A percentile compares a stretch with the other conserved stretches of the same genome.
Conservation (phyloP, 495 filamentous ascomycete genomes). For the Astrothelium subdiscretum region DNA sequence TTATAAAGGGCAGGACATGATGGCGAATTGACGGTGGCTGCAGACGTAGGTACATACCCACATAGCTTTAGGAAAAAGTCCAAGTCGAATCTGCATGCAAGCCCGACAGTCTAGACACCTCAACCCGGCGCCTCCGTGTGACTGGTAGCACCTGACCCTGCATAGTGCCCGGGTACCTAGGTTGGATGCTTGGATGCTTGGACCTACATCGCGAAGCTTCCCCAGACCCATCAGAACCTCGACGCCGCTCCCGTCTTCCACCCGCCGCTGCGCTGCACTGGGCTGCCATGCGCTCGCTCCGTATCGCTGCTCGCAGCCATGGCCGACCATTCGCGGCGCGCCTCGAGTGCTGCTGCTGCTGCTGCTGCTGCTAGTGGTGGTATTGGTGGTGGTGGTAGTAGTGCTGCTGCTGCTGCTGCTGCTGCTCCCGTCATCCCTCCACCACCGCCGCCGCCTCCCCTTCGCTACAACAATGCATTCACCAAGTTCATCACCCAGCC, state of each 20-base stretch:
- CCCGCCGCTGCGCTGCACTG: background rate
- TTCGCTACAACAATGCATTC: slow-evolving; percentile 34
- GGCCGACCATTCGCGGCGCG: background rate
- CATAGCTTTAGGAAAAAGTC: background rate
- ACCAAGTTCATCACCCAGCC: slow-evolving; percentile 45
- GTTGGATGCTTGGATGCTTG: too few relatives aligned
- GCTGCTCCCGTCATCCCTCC: slow-evolving; percentile 29
- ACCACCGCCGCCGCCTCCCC: slow-evolving; percentile 22
- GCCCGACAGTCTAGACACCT: background rate
- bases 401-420: slow-evolving; percentile 28
- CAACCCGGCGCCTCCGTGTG: background rate
- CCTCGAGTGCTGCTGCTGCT: too few relatives aligned
- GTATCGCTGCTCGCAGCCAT: background rate
- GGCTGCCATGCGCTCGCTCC: background rate
- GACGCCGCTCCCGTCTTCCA: too few relatives aligned
- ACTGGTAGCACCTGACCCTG: slow-evolving; percentile 1
- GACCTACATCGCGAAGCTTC: too few relatives aligned
- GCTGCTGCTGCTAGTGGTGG: too few relatives aligned
- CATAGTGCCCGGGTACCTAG: too few relatives aligned
- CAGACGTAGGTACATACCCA: background rate
- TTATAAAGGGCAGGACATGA: background rate
- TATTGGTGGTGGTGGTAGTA: too few relatives aligned
- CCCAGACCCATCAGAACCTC: background rate
- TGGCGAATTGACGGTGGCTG: background rate
- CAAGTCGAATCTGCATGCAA: background rate